Base-by-base conservation (phyloP, 106 monocot species). In the Xerophyta viscosa region DNA sequence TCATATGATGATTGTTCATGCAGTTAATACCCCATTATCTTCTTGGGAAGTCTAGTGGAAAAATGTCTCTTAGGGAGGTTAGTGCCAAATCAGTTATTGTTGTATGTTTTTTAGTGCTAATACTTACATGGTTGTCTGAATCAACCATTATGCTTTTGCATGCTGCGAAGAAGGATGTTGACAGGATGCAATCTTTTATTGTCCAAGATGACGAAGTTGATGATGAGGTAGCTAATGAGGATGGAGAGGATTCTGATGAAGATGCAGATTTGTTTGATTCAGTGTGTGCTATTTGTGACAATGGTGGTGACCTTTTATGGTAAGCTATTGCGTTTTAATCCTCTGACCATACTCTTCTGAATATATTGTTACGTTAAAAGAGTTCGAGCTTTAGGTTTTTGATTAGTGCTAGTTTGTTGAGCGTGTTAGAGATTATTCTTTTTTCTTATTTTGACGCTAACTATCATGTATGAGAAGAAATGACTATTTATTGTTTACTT, bases 291-390 rank as follows among this genome's bases (percentile, higher is more conserved):
- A 75, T 80, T 36, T 80, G 80, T 54, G 80, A 80, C 59, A 75
- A 80, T 70, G 80, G 80, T 47, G 80, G 80, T 19, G 80, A 75
- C 11, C 61, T 80, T 42, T 46, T 80, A 14, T 80, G 80, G 80
- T 80, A 67, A 41, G 54, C 17, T 37, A 36, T 29, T 46, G 15
- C 24, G 14, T 46, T 8, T 31, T 29, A 24, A 27, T 24, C 8
- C 29, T 27, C 8, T 47, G 9, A n/a, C 17, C 20, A 24, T 26
- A 23, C 17, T 39, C 39, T 39, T 39, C 15, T 7, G 39, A 39
- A 39, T 39, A 2, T n/a, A n/a, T n/a, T n/a, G n/a, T n/a, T n/a
- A n/a, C n/a, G n/a, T n/a, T n/a, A n/a, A n/a, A n/a, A n/a, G n/a
- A n/a, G n/a, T n/a, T n/a, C n/a, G n/a, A n/a, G n/a, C n/a, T n/a